A percentile compares a stretch with the other conserved stretches of the same genome.
These are phyloP conservation scores for Penicillium hordei DNA, from an alignment of 2,329 filamentous ascomycete species.

Conservation along the genomic window DNA sequence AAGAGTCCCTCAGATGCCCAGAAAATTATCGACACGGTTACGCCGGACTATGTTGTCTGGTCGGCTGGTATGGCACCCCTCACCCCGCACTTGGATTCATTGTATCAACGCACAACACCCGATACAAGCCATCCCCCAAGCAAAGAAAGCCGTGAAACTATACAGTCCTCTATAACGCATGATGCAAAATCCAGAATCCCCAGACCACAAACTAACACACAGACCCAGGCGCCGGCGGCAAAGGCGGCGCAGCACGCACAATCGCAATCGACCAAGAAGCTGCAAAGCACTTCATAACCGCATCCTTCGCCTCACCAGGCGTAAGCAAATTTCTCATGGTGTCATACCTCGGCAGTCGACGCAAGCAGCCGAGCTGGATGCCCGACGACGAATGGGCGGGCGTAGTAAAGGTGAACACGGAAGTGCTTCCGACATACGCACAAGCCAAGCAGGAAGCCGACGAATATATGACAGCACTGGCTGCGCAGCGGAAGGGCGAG, in stretches of 20 bases:
- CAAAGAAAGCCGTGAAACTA: background rate
- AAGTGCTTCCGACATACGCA: slow-evolving; percentile 53
- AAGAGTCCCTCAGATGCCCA: slow-evolving; percentile 62
- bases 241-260: slow-evolving; percentile 52
- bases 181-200: background rate
- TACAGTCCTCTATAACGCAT: background rate
- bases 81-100: background rate
- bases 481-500: slow-evolving; percentile 35
- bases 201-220: slow-evolving; percentile 1
- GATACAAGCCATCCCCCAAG: background rate
- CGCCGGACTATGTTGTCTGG: slow-evolving; percentile 50
- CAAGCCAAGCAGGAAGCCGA: slow-evolving; percentile 58
- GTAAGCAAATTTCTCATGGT: slow-evolving; percentile 58
- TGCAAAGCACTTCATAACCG: slow-evolving; percentile 55
- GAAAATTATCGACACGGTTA: slow-evolving; percentile 53
- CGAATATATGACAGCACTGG: slow-evolving; percentile 53
- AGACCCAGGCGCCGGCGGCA: slow-evolving; percentile 53
- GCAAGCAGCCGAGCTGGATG: slow-evolving; percentile 53
- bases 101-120: background rate
- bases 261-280: slow-evolving; percentile 55
- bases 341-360: slow-evolving; percentile 54
- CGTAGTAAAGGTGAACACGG: slow-evolving; percentile 49
- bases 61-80: slow-evolving; percentile 42
- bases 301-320: slow-evolving; percentile 45
- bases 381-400: slow-evolving; percentile 48